Conservation (phyloP, 1,139 yeast genomes). For the Debaryomyces nepalensis region DNA sequence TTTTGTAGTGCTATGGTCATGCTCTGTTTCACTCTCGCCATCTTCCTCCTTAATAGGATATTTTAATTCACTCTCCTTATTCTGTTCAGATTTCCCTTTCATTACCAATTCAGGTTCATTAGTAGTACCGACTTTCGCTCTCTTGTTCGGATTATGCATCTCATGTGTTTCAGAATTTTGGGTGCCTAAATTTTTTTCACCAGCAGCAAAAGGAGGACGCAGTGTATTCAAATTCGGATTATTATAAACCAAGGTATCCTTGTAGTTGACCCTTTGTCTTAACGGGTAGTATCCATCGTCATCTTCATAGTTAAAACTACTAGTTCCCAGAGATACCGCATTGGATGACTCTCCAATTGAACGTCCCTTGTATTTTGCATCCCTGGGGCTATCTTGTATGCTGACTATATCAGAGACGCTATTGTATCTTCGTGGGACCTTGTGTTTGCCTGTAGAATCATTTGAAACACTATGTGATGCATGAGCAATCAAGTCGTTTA, state of each 20-base stretch:
- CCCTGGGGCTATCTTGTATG: not conserved
- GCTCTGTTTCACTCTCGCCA: conserved; percentile 3
- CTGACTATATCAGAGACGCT: not conserved
- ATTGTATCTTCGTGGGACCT: not conserved
- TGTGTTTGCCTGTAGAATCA: conserved; percentile 1
- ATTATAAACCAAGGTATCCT: not conserved
- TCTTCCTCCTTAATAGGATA: not conserved
- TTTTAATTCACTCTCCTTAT: not conserved
- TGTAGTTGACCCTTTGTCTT: not conserved
- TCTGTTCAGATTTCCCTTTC: not conserved
- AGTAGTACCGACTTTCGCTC: not conserved
- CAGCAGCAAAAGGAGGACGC: conserved; percentile 2
- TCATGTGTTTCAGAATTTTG: conserved; percentile 8
- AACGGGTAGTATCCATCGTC: conserved; percentile 16
- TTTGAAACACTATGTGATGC: conserved; percentile 5
- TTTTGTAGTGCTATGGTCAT: conserved; percentile 8
- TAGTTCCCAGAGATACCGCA: conserved; percentile 2
- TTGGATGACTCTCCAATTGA: not conserved
- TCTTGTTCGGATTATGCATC: conserved; percentile 5
- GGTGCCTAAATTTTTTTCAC: not conserved
- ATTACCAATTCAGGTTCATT: not conserved
- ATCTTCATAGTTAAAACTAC: conserved; percentile 14
- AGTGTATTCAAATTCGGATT: not conserved
- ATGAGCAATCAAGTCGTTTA: not conserved
- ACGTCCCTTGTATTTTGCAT: not conserved